Percentiles rank a stretch among this genome's conserved stretches.
Evolutionary conservation across 495 filamentous ascomycete genomes (phyloP).

Genomic region (Penicillium mononematosum): DNA sequence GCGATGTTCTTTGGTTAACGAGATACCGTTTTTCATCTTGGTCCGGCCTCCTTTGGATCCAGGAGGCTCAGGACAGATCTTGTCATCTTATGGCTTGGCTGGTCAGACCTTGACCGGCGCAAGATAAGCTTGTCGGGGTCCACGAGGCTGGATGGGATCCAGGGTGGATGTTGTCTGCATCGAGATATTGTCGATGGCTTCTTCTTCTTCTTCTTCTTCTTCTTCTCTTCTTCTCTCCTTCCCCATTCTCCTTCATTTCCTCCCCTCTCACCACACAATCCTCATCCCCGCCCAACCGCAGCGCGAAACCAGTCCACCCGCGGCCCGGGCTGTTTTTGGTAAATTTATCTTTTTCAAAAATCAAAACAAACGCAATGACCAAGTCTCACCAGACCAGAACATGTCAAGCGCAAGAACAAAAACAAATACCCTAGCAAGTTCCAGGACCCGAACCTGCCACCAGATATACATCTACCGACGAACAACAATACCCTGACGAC

Average conservation of each 20-base stretch:
- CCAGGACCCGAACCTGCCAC: background rate
- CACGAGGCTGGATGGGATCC: conserved; percentile 17
- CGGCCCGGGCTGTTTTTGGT: conserved; percentile 28
- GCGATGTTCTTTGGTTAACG: conserved; percentile 16
- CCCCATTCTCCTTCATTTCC: background rate
- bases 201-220: too few species aligned
- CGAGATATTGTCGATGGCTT: conserved; percentile 16
- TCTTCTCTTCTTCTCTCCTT: conserved; percentile 1
- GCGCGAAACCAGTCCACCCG: conserved; percentile 27
- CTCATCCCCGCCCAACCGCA: conserved; percentile 26
- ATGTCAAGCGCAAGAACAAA: conserved; percentile 17
- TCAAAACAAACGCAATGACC: conserved; percentile 23
- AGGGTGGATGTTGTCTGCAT: conserved; percentile 22
- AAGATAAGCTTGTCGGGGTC: conserved; percentile 29
- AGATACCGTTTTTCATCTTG: conserved; percentile 13
- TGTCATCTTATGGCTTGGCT: conserved; percentile 22
- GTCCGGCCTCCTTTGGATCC: conserved; percentile 1
- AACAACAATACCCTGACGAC: conserved; percentile 78
- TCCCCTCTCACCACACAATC: conserved; percentile 9
- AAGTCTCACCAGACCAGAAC: conserved; percentile 13
- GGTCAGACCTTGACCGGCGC: background rate
- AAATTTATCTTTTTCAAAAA: conserved; percentile 15
- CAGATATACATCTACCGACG: conserved; percentile 39
- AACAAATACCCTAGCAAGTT: conserved; percentile 1
- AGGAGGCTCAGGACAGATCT: conserved; percentile 16